These are phyloP conservation scores for Blepharisma japonicum DNA, from an alignment of 73 alveolate species.

Conservation along the genomic window DNA sequence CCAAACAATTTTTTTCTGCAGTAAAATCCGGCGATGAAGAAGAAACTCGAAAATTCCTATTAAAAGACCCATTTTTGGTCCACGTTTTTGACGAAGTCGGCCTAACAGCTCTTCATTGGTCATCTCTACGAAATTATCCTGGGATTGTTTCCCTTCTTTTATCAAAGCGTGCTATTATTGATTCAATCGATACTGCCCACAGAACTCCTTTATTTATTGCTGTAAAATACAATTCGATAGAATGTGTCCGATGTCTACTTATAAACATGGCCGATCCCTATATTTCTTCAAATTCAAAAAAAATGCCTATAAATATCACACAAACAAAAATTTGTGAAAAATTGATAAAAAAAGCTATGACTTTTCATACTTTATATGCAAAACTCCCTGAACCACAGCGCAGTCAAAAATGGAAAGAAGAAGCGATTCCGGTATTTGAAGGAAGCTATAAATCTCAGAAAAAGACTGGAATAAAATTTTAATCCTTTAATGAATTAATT, in stretches of 20 bases:
- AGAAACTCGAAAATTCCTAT: too few species aligned
- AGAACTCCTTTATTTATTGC: constrained; percentile 14
- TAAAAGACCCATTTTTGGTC: too few species aligned
- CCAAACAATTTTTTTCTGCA: too few species aligned
- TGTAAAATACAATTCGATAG: neutral
- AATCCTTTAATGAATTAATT: too few species aligned
- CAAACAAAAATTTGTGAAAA: neutral
- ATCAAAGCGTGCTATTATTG: neutral
- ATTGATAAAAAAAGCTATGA: neutral
- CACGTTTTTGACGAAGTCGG: constrained; percentile 11
- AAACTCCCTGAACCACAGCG: too few species aligned
- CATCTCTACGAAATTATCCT: neutral
- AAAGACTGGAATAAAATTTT: too few species aligned
- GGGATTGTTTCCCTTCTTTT: neutral
- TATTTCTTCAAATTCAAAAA: constrained; percentile 21
- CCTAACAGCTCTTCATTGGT: constrained; percentile 25
- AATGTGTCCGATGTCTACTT: neutral
- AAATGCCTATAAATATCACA: neutral
- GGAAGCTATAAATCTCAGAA: too few species aligned
- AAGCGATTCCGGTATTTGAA: too few species aligned
- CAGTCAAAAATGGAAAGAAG: too few species aligned
- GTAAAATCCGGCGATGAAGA: too few species aligned
- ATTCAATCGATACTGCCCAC: constrained; percentile 9
- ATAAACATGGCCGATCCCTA: neutral
- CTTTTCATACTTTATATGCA: too few species aligned